These are phyloP conservation scores for Miscanthus lutarioriparius DNA, from an alignment of 176 grass and related monocot genomes.

Conservation along the genomic window DNA sequence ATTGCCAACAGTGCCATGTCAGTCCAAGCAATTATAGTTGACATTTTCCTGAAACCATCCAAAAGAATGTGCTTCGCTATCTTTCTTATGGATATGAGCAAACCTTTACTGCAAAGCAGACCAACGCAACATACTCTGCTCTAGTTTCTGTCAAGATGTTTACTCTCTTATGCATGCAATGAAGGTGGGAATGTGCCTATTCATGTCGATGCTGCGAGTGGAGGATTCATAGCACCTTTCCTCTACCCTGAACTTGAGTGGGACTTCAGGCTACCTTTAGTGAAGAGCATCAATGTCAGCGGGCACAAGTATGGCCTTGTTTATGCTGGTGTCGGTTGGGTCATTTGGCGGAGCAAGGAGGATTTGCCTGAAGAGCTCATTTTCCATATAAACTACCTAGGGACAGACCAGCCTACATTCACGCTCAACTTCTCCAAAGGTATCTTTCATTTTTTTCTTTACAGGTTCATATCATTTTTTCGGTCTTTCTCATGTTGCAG, in stretches of 20 bases:
- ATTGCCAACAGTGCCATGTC: background rate
- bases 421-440: slow-evolving; percentile 94
- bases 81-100: background rate
- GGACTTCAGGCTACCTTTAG: slow-evolving; percentile 76
- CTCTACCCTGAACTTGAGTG: slow-evolving; percentile 66
- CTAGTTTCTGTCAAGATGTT: slow-evolving; percentile 13
- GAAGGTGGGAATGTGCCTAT: slow-evolving; percentile 80
- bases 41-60: background rate
- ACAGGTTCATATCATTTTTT: background rate
- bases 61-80: background rate
- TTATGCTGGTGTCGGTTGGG: slow-evolving; percentile 78
- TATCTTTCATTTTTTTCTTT: background rate
- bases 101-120: background rate
- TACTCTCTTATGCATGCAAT: background rate
- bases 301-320: slow-evolving; percentile 88
- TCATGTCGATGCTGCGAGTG: slow-evolving; percentile 79
- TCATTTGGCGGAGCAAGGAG: slow-evolving; percentile 74
- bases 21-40: background rate
- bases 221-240: slow-evolving; percentile 83
- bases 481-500: background rate
- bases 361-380: slow-evolving; percentile 86
- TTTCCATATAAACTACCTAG: slow-evolving; percentile 89
- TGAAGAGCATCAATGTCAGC: slow-evolving; percentile 87
- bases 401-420: slow-evolving; percentile 77
- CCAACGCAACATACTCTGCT: background rate